phyloP scores from a whole-genome alignment of 2,329 filamentous ascomycete genomes.

The Fusarium chuoi region DNA sequence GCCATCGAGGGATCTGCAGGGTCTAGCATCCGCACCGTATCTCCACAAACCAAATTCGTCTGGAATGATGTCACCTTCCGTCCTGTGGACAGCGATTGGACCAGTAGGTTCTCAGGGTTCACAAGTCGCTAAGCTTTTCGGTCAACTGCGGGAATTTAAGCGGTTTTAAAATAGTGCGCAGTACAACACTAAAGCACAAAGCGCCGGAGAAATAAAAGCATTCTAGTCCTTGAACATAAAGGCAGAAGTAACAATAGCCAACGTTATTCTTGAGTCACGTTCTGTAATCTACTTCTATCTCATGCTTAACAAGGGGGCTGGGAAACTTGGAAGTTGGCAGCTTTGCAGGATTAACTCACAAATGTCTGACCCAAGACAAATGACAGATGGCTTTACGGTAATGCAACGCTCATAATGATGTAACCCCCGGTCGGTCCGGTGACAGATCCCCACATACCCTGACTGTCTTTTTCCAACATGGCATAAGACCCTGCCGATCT shows the following conservation, averaged over 20 bases:
- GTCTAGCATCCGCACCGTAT: background rate
- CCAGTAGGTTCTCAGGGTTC: background rate
- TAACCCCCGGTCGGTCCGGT: background rate
- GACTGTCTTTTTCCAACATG: background rate
- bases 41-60: background rate
- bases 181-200: background rate
- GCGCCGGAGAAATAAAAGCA: fast-evolving
- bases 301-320: background rate
- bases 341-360: background rate
- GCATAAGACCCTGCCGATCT: background rate
- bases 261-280: background rate
- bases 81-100: too few relatives aligned
- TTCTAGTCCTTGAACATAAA: background rate
- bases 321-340: background rate
- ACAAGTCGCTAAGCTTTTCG: background rate
- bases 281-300: background rate
- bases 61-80: background rate
- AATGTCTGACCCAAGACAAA: background rate
- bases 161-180: too few relatives aligned
- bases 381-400: background rate
- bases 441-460: background rate
- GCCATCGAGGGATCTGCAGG: background rate
- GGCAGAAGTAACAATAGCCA: background rate
- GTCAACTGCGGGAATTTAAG: background rate
- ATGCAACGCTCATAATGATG: background rate